A percentile compares a stretch with the other conserved stretches of the same genome.
Conservation (phyloP, 331 rosid species). For the Malus hybrid region DNA sequence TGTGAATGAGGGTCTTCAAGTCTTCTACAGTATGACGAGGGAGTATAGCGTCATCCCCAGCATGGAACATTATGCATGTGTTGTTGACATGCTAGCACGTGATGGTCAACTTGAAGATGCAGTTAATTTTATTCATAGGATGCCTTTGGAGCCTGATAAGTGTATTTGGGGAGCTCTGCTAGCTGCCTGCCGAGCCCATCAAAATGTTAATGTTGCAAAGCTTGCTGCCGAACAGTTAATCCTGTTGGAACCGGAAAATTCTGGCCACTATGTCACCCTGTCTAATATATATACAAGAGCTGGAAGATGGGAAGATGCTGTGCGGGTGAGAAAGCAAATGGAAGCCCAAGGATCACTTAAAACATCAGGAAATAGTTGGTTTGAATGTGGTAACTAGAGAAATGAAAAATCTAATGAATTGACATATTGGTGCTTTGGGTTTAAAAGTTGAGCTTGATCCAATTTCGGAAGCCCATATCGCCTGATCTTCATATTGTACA, state of each 20-base stretch:
- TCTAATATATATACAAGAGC: constrained; percentile 42
- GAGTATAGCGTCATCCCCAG: constrained; percentile 31
- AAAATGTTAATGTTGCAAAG: constrained; percentile 31
- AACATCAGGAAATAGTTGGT: constrained; percentile 42
- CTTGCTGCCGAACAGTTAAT: constrained; percentile 38
- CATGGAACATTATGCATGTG: constrained; percentile 44
- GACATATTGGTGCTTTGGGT: neutral
- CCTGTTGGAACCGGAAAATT: constrained; percentile 33
- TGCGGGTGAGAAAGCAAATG: constrained; percentile 33
- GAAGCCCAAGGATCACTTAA: constrained; percentile 32
- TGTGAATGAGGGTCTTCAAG: constrained; percentile 36
- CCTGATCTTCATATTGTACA: neutral
- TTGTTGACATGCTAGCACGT: constrained; percentile 42
- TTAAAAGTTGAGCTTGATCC: neutral
- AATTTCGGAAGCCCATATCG: neutral
- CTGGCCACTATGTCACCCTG: constrained; percentile 46
- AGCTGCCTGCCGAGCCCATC: constrained; percentile 43
- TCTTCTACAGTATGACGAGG: constrained; percentile 33
- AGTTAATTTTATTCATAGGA: constrained; percentile 23
- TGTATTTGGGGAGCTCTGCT: constrained; percentile 50
- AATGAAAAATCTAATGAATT: neutral
- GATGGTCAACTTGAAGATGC: constrained; percentile 47
- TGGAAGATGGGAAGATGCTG: constrained; percentile 48
- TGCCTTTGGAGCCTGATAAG: constrained; percentile 37
- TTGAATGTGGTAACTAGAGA: constrained; percentile 13